Percentiles rank a stretch among this genome's conserved stretches.
These are phyloP conservation scores for Tuber borchii DNA, from an alignment of 495 filamentous ascomycete species.

Conservation along the genomic window DNA sequence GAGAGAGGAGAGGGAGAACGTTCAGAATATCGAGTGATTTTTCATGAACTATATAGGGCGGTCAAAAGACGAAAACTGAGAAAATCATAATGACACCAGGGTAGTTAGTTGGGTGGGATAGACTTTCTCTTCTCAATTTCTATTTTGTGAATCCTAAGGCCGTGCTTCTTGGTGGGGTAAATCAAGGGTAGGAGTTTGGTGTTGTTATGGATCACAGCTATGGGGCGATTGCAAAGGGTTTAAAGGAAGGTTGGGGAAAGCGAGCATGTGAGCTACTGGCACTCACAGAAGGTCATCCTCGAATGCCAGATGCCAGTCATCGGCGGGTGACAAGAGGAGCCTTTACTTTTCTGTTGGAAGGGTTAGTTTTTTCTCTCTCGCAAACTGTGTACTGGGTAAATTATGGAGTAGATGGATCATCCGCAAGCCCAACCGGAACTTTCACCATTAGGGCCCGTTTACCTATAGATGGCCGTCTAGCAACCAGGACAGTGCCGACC, in stretches of 20 bases:
- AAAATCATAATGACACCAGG: background rate
- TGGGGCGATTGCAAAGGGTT: background rate
- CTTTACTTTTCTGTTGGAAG: background rate
- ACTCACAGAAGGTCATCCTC: background rate
- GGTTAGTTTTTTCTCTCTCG: background rate
- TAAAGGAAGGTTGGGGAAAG: background rate
- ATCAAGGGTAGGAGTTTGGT: background rate
- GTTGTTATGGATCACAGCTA: background rate
- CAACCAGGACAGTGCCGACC: too few species aligned
- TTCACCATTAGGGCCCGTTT: background rate
- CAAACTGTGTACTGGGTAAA: background rate
- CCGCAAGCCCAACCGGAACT: background rate
- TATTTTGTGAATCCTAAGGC: background rate
- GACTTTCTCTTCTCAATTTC: background rate
- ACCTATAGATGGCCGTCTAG: too few species aligned
- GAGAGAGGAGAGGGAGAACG: constrained; percentile 7
- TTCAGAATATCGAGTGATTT: constrained; percentile 22
- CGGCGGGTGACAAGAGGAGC: background rate
- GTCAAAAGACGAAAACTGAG: background rate
- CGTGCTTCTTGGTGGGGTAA: background rate
- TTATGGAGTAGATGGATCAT: background rate
- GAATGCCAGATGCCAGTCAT: background rate
- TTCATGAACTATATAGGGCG: constrained; percentile 3
- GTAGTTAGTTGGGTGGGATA: background rate
- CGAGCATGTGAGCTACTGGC: background rate